phyloP scores from a whole-genome alignment of 495 filamentous ascomycete genomes.

The Alectoria sarmentosa region DNA sequence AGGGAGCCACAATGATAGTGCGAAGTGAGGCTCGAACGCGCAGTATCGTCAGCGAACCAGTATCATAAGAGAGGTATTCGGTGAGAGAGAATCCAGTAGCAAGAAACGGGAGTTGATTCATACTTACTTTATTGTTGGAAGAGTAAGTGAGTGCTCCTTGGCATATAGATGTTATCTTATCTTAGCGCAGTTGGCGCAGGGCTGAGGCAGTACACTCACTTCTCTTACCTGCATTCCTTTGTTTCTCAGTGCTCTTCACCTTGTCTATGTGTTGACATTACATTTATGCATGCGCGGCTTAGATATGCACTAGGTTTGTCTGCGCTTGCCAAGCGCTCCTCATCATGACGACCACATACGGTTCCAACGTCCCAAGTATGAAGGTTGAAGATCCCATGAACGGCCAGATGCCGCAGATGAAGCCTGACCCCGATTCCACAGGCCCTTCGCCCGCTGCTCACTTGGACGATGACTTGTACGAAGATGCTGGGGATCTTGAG shows the following conservation, averaged over 20 bases:
- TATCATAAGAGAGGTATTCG: not conserved
- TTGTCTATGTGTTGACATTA: not conserved
- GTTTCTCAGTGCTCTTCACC: not conserved
- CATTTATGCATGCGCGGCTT: not conserved
- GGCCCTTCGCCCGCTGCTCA: slow-evolving; percentile 50
- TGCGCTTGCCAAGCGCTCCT: not conserved
- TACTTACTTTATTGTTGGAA: not conserved
- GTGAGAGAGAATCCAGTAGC: not conserved
- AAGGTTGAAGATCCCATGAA: slow-evolving; percentile 20
- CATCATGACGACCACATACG: slow-evolving; percentile 18
- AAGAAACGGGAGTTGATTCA: not conserved
- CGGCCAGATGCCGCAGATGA: slow-evolving; percentile 40
- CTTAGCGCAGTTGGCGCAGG: slow-evolving; percentile 1
- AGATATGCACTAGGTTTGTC: not conserved
- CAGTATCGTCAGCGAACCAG: not conserved
- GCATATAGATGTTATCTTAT: not conserved
- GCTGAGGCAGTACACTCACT: not conserved
- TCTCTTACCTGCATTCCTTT: not conserved
- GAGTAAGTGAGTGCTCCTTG: not conserved
- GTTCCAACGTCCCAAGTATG: slow-evolving; percentile 18
- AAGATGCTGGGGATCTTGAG: slow-evolving; percentile 82
- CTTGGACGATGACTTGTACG: slow-evolving; percentile 71
- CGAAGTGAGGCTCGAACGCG: not conserved
- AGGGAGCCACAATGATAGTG: not conserved
- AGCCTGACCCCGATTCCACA: slow-evolving; percentile 58